phyloP scores from a whole-genome alignment of 2,329 filamentous ascomycete species.

The Coniochaeta ligniaria region DNA sequence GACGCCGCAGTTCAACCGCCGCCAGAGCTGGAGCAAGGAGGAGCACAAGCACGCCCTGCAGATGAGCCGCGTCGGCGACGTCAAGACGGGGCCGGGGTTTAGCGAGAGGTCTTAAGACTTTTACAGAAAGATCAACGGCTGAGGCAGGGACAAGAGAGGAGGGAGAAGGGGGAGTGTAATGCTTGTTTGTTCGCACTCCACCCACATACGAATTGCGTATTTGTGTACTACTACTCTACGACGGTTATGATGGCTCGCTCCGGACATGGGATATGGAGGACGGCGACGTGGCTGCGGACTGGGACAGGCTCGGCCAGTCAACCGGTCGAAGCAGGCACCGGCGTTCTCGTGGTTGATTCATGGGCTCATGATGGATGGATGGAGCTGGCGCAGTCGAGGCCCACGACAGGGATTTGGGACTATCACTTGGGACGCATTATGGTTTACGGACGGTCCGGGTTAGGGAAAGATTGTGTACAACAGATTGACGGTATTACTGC shows the following conservation, averaged over 20 bases:
- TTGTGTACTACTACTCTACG: not conserved
- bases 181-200: no score
- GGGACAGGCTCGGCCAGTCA: not conserved
- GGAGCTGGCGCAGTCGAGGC: not conserved
- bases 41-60: conserved; percentile 46
- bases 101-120: conserved; percentile 27
- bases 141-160: no score
- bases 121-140: no score
- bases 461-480: not conserved
- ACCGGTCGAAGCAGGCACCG: no score
- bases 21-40: conserved; percentile 46
- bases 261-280: not conserved
- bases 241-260: not conserved
- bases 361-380: no score
- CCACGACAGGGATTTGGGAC: not conserved
- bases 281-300: not conserved
- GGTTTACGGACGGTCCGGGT: not conserved
- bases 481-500: not conserved
- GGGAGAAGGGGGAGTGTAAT: not conserved
- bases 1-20: conserved; percentile 37
- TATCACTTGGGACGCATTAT: not conserved
- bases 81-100: conserved; percentile 32
- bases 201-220: no score
- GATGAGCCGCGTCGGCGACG: conserved; percentile 28
- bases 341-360: no score